Base-by-base conservation (phyloP, 192 early-diverging fungal genomes). In the Entomortierella beljakovae region DNA sequence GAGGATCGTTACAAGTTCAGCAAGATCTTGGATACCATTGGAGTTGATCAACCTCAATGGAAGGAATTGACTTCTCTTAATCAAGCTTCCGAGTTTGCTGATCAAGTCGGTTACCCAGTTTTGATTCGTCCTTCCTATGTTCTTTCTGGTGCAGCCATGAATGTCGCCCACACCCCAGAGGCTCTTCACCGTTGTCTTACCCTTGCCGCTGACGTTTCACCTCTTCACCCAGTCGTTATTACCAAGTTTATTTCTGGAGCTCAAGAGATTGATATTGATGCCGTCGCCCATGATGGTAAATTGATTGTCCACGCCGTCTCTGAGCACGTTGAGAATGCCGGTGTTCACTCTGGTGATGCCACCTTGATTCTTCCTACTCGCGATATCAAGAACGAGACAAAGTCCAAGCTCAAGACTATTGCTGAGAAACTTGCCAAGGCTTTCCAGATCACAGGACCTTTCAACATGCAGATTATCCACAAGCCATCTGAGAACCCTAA, bases 1-100 rank as follows among this genome's bases (percentile, higher is more conserved):
- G 96, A 99, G 82, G 93, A 98, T 86, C 93, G 96, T 68, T 90
- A 95, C 85, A 94, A 97, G 84, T 99, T 99, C 85, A 97, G 95
- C 34, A 85, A 90, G 64, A 92, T 95, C 49, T 82, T 98, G 49
- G 97, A 99, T 76, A 81, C 86, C 16, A 99, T 99, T 70, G 92
- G 92, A 52, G 94, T 99, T 3, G 96, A 99, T 81, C 97, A 99
- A 83, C 97, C 97, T 6, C 89, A 87, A 46, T 99, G 97, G 97
- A 95, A 95, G 83, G 97, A 98, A 81, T 86, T 99, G 35, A 88
- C 88, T 11, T 92, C 90, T 54, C 84, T 90, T 7, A 92, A 92
- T 13, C 95, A 97, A 29, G 97, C 96, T 23, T 87, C 89, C n/a
- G 34, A 57, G 15, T 99, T 99, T 89, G 94, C 93, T 34, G 83